Evolutionary conservation across 2,329 filamentous ascomycete species (phyloP).

Genomic region (Neonectria sp.): DNA sequence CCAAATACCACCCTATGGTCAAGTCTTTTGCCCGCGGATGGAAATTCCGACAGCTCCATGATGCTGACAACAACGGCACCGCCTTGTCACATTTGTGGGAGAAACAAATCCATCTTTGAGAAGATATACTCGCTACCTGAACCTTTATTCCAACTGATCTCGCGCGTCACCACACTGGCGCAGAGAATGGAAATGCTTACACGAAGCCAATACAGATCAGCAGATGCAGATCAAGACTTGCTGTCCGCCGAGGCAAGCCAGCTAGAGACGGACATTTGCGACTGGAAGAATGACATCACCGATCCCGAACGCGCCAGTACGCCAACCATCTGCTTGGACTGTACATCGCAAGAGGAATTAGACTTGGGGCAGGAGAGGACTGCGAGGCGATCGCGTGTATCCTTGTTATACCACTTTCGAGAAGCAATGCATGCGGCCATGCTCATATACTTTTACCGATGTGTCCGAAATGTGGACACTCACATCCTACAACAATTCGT

Average conservation of each 20-base stretch:
- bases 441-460: constrained; percentile 26
- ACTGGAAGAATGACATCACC: constrained; percentile 22
- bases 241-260: constrained; percentile 7
- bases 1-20: constrained; percentile 10
- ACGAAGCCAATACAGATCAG: background rate
- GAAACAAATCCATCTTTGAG: constrained; percentile 19
- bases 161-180: constrained; percentile 20
- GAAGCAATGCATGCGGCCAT: constrained; percentile 26
- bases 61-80: background rate
- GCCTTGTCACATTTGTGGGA: constrained; percentile 15
- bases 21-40: constrained; percentile 1
- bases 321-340: background rate
- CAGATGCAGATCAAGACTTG: background rate
- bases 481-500: constrained; percentile 27
- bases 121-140: constrained; percentile 21
- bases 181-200: constrained; percentile 7
- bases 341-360: background rate
- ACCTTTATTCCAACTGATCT: constrained; percentile 18
- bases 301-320: background rate
- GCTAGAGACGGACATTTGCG: constrained; percentile 23
- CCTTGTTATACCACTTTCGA: constrained; percentile 18
- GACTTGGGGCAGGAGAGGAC: background rate
- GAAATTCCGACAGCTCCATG: background rate
- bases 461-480: constrained; percentile 15
- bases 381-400: constrained; percentile 5